Base-by-base conservation (phyloP, 345 rosid genomes). In the Gossypium thurberi region DNA sequence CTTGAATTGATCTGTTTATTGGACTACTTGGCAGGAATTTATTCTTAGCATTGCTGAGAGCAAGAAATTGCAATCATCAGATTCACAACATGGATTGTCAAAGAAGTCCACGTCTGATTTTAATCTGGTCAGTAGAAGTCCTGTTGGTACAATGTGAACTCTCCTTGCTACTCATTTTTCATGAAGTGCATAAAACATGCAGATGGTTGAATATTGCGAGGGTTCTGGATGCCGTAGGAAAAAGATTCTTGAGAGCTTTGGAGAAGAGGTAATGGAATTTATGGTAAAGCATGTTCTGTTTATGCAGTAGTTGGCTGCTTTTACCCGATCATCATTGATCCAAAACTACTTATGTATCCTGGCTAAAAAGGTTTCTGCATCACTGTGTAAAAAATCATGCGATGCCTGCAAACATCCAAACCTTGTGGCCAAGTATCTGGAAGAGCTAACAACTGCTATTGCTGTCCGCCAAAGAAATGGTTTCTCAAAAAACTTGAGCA, bases 141-240 rank as follows among this genome's bases (percentile, higher is more conserved):
- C 44, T 72, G 75, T 18, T 72, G 26, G 42, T 75, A 60, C 51
- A 46, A 10, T 64, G 28, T 59, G 28, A 65, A 75, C 43, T 50
- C 60, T 57, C 66, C 73, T 59, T 64, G 74, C 23, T 50, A 50
- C 44, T 50, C 66, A 12, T 75, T 33, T 77, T 82, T 51, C 40
- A 65, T 67, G 26, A 71, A 68, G 53, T 9, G 5, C 61, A 17
- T 71, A 33, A 46, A 12, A 26, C 65, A n/a, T 77, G 62, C 85
- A 92, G 99, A 88, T 95, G 86, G 85, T 92, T 77, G 88, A 85
- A 71, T 95, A 92, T 78, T 95, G 98, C 50, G 99, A 90, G 84
- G 83, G 88, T 84, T 81, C 94, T 75, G 96, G 97, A 77, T 92
- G 99, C 79, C 94, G 98, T 65, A 84, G 99, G 81, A 87, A 84